Conservation (phyloP, 805 yeast species). For the Zygosaccharomyces bisporus region DNA sequence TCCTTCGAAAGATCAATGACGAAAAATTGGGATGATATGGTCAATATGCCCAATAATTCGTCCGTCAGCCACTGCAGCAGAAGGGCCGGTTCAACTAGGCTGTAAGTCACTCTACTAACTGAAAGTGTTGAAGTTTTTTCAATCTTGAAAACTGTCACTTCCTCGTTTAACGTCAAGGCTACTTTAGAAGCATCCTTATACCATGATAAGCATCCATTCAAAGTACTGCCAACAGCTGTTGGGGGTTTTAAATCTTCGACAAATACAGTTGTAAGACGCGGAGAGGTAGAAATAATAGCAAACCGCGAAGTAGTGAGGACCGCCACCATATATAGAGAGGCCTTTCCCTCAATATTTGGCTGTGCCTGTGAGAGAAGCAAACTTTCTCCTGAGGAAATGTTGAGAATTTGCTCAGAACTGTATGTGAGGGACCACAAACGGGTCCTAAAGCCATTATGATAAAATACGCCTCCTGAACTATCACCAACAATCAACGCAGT, state of each 20-base stretch:
- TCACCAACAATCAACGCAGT: constrained; percentile 58
- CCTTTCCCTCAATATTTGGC: constrained; percentile 9
- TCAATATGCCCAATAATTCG: constrained; percentile 22
- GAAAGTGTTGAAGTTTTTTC: background rate
- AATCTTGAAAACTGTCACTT: constrained; percentile 10
- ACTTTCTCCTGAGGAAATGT: constrained; percentile 15
- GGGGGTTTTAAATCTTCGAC: constrained; percentile 9
- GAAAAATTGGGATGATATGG: constrained; percentile 29
- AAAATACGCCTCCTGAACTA: constrained; percentile 51
- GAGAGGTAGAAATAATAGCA: constrained; percentile 19
- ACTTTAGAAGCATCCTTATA: constrained; percentile 16
- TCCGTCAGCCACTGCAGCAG: constrained; percentile 27
- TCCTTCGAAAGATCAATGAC: constrained; percentile 17
- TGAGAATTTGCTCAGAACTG: constrained; percentile 19
- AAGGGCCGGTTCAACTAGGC: constrained; percentile 19
- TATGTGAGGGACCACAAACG: constrained; percentile 28
- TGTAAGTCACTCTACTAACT: constrained; percentile 2
- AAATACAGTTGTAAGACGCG: constrained; percentile 12
- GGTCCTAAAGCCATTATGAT: constrained; percentile 60
- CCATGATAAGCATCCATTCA: constrained; percentile 21
- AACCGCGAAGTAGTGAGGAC: constrained; percentile 24
- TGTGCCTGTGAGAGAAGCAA: constrained; percentile 14
- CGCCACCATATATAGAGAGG: constrained; percentile 21
- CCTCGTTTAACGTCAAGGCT: constrained; percentile 21
- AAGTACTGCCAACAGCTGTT: background rate